These are phyloP conservation scores for Circinella minor DNA, from an alignment of 371 early-diverging fungal species.

Conservation along the genomic window DNA sequence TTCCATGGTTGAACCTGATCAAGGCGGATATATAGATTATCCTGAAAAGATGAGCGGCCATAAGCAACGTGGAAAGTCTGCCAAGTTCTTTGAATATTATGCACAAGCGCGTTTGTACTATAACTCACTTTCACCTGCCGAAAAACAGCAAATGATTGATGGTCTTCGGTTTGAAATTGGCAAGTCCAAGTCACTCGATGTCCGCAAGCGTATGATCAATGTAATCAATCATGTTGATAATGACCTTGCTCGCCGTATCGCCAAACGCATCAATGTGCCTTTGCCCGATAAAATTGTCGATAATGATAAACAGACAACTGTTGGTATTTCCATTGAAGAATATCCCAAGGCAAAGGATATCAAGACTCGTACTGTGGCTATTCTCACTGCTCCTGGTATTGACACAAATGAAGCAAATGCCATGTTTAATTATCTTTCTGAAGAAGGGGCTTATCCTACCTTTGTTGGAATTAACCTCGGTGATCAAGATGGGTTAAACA, in stretches of 20 bases:
- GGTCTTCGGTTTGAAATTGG: conserved; percentile 48
- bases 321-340: conserved; percentile 42
- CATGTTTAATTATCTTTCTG: conserved; percentile 31
- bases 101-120: conserved; percentile 53
- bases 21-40: conserved; percentile 45
- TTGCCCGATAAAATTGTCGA: conserved; percentile 32
- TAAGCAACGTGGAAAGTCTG: conserved; percentile 30
- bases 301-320: conserved; percentile 24
- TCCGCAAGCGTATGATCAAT: conserved; percentile 43
- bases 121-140: conserved; percentile 42
- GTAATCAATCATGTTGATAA: conserved; percentile 48
- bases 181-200: conserved; percentile 30
- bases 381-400: conserved; percentile 39
- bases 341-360: conserved; percentile 42
- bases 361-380: conserved; percentile 37
- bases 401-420: conserved; percentile 30
- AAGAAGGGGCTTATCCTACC: conserved; percentile 35
- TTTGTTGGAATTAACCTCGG: conserved; percentile 34
- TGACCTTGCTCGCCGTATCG: conserved; percentile 45
- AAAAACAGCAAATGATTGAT: conserved; percentile 47
- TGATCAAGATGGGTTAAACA: conserved; percentile 25
- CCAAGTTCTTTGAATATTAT: conserved; percentile 46
- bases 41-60: conserved; percentile 29
- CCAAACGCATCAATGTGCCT: conserved; percentile 35
- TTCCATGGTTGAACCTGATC: conserved; percentile 19